Evolutionary conservation across 345 rosid genomes (phyloP), one percentile per base, ranked within the genome.

Genomic region (Citrus unshiu): DNA sequence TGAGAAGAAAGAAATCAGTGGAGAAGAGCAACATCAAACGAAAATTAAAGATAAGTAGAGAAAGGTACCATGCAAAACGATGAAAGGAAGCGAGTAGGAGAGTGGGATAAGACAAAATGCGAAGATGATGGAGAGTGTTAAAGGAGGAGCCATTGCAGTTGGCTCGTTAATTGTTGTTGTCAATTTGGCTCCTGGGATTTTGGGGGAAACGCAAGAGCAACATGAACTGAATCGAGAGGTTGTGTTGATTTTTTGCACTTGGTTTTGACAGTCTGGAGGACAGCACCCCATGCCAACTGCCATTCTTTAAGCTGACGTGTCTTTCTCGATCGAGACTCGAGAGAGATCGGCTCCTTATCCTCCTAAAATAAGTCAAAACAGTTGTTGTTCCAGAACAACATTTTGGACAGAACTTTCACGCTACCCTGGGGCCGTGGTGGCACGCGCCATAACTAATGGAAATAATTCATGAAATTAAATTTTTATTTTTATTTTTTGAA

Each of bases 51-150:
- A 16, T 22, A 4, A 18, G 51, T 9, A 30, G 30, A 78, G 30
- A 78, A 69, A 8, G 70, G 74, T 87, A 91, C 97, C 98, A 75
- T 92, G 93, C 66, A 93, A 81, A 72, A 93, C 97, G 21, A 93
- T 76, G 88, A 92, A 93, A 77, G 97, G 98, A 78, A 87, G 70
- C 75, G 93, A 88, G 66, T 77, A 82, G 5, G 89, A 56, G 64
- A 83, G 2, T 6, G 88, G 81, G 76, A 87, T 22, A 57, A 62
- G 83, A 70, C 27, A 60, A 49, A 69, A 56, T 49, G 59, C 34
- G 63, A 80, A 32, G 67, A 68, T 4, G 35, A 74, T 4, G 63
- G 73, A 25, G 61, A 63, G 39, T 9, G 76, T 39, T 29, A 39
- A 24, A 7, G 60, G 63, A 37, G 74, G 63, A 37, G 74, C 79